Evolutionary conservation across 371 early-diverging fungal species (phyloP), one percentile per base, ranked within the genome.

Genomic region (Haplosporangium sp.): DNA sequence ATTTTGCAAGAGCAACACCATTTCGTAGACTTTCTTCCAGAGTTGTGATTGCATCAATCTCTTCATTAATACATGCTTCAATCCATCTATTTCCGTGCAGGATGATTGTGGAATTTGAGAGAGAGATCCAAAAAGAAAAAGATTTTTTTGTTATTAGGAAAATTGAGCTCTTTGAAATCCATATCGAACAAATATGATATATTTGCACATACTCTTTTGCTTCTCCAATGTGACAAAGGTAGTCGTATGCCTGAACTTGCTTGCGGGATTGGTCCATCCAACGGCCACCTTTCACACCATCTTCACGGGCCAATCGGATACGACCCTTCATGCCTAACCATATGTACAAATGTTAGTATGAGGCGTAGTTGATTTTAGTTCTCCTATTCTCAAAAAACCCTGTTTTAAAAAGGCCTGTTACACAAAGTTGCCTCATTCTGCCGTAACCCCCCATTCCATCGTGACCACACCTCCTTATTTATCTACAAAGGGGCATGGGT

Each of bases 171-270:
- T 27, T 27, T 27, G 27, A 27, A 27, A 27, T 27, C 27, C 27
- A 27, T 27, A 27, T 27, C 27, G 27, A 27, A 27, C 27, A 27
- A 27, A 27, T 27, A 27, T 27, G 27, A 27, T 27, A 27, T 27
- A 27, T 27, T 27, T 27, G 27, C 27, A 35, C 90, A 83, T 92
- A 99, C 93, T 98, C 96, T 89, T 98, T 98, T 4, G 99, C 99
- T 89, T 99, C 99, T 67, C 97, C 97, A 64, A 99, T 94, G 69
- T 98, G 98, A 76, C 99, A 99, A 10, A 99, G 89, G 76, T 99
- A 99, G 84, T 99, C 99, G 84, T 99, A 99, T 2, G 98, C 98
- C 62, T 94, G 94, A 50, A 99, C 84, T 58, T 96, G 95, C 52
- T 91, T 89, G 67, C 99, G 91, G 85, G 98, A 95, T 38, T 89